These are phyloP conservation scores for Schwanniomyces sp. DNA, from an alignment of 805 yeast genomes.

Conservation along the genomic window DNA sequence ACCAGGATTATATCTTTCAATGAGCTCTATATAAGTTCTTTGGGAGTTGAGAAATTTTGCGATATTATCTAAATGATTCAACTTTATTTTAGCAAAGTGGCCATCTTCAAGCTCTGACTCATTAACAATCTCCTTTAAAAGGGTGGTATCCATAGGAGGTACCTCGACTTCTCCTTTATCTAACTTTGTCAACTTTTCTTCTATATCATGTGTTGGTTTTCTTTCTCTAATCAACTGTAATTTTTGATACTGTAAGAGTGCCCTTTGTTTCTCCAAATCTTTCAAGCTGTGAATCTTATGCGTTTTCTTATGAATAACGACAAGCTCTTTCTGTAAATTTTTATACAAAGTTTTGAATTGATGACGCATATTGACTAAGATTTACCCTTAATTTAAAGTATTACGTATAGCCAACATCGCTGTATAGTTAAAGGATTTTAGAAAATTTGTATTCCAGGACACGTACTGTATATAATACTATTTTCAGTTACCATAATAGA, in stretches of 20 bases:
- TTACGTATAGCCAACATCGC: too few relatives aligned
- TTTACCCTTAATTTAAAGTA: neutral
- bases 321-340: slow-evolving; percentile 39
- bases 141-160: slow-evolving; percentile 4
- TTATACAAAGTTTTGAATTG: slow-evolving; percentile 13
- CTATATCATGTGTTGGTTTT: slow-evolving; percentile 34
- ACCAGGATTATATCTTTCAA: slow-evolving; percentile 88
- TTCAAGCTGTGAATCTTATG: slow-evolving; percentile 38
- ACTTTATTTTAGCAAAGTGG: slow-evolving; percentile 5
- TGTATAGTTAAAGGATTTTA: too few relatives aligned
- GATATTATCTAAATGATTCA: slow-evolving; percentile 56
- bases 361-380: neutral
- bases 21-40: slow-evolving; percentile 70
- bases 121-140: slow-evolving; percentile 7
- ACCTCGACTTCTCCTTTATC: slow-evolving; percentile 6
- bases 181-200: slow-evolving; percentile 23
- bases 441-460: too few relatives aligned
- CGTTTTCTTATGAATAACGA: slow-evolving; percentile 33
- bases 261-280: slow-evolving; percentile 43
- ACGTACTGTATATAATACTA: too few relatives aligned
- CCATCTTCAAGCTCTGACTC: slow-evolving; percentile 6
- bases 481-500: too few relatives aligned
- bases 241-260: slow-evolving; percentile 49
- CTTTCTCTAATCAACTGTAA: slow-evolving; percentile 42
- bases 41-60: slow-evolving; percentile 67